Evolutionary conservation across 495 filamentous ascomycete species (phyloP), one percentile per base, ranked within the genome.

Genomic region (Corynascus novoguineensis): DNA sequence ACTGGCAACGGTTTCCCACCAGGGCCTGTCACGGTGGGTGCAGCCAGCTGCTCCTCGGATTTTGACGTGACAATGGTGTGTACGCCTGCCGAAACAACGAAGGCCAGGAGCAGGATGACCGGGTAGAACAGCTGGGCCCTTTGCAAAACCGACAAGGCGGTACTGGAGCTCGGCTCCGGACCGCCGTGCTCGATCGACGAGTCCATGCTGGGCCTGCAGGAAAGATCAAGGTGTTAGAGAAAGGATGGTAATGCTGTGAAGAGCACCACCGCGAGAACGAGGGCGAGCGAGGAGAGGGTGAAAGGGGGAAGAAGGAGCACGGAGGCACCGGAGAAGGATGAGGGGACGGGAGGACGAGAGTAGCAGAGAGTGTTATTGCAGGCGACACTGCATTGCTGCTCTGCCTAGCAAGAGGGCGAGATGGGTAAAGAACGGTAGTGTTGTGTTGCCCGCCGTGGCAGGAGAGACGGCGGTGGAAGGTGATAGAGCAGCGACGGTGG

Each of bases 1-100:
- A 78, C 66, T 31, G 91, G 89, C 22, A 95, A 74, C 15, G 88
- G 88, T 66, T 91, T 89, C 50, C 90, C 91, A 34, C 87, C 89
- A 0, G 90, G 91, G 14, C 90, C 89, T 47, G 38, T 71, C 50
- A 67, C 68, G 29, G 65, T 67, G 25, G 76, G 71, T 10, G 55
- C 57, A 45, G 68, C 64, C 19, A 73, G 57, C 57, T 73, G 69
- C 31, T 75, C 73, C 53, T 73, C 73, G n/a, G 66, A 70, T 50
- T 68, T 70, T 38, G 75, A 70, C 29, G 62, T 72, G 69, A 74
- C 62, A 31, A 78, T 67, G 53, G 72, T 75, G 57, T 77, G 71
- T 17, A 73, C 62, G 37, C 61, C 75, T 42, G 74, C 69, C 57
- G 74, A 64, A 28, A 69, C 17, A 48, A 78, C 65, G 54, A 78